These are phyloP conservation scores for Penicillium egyptiacum DNA, from an alignment of 495 filamentous ascomycete genomes.

Conservation along the genomic window DNA sequence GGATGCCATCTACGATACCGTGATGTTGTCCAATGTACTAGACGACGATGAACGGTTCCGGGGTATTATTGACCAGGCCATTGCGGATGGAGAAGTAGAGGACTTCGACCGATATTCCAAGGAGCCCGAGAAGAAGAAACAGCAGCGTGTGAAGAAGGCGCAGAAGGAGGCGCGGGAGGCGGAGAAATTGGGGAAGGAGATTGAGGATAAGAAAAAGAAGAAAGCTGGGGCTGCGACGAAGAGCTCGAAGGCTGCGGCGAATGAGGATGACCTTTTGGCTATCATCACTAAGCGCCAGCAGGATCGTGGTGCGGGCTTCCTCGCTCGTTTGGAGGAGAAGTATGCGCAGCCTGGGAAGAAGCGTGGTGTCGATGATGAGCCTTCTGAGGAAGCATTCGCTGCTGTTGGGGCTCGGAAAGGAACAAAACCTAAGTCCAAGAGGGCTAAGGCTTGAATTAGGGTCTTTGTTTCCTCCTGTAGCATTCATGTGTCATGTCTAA, in stretches of 20 bases:
- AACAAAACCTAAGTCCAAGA: conserved; percentile 18
- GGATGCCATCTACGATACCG: conserved; percentile 69
- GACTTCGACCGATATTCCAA: conserved; percentile 65
- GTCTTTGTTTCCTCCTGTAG: not conserved
- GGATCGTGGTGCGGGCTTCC: conserved; percentile 27
- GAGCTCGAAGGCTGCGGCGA: conserved; percentile 16
- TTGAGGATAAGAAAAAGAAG: conserved; percentile 61
- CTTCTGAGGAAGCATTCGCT: conserved; percentile 37
- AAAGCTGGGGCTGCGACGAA: conserved; percentile 43
- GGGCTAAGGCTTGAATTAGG: conserved; percentile 16
- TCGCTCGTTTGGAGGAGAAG: conserved; percentile 30
- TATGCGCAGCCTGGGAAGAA: conserved; percentile 30
- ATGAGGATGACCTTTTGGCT: conserved; percentile 27
- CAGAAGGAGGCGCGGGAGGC: conserved; percentile 70
- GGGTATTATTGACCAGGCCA: conserved; percentile 76
- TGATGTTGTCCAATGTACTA: conserved; percentile 82
- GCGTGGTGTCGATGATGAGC: conserved; percentile 29
- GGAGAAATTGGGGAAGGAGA: conserved; percentile 65
- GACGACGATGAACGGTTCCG: conserved; percentile 88
- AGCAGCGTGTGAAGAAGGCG: conserved; percentile 63
- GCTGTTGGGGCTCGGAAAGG: conserved; percentile 31
- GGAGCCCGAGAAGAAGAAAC: conserved; percentile 64
- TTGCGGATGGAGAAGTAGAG: conserved; percentile 63
- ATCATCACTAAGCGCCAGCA: conserved; percentile 31
- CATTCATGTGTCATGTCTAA: conserved; percentile 9